Conservation (phyloP, 345 rosid species). For the Conringia planisiliqua region DNA sequence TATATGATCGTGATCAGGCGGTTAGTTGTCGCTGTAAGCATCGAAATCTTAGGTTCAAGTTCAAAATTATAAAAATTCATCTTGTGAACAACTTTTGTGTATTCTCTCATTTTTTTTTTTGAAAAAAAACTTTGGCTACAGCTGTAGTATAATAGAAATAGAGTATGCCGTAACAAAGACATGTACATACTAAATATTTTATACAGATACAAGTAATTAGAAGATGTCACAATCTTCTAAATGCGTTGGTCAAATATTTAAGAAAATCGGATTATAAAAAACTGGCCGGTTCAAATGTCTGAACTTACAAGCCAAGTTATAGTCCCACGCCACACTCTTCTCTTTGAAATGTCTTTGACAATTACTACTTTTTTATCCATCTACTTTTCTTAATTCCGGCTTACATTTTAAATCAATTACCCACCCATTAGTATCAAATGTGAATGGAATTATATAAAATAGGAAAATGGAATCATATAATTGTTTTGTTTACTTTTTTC, state of each 20-base stretch:
- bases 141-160: not conserved
- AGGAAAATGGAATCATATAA: not conserved
- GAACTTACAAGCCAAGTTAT: constrained; percentile 33
- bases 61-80: not conserved
- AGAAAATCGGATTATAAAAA: constrained; percentile 19
- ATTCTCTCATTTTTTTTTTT: not conserved
- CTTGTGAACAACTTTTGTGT: not conserved
- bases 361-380: not conserved
- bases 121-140: not conserved
- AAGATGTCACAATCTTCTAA: constrained; percentile 19
- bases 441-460: constrained; percentile 3
- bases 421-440: not conserved
- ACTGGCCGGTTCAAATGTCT: constrained; percentile 34
- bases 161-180: not conserved
- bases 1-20: constrained; percentile 7
- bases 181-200: not conserved
- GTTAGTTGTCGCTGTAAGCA: constrained; percentile 15
- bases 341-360: constrained; percentile 28
- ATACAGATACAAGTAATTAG: constrained; percentile 11
- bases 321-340: constrained; percentile 31
- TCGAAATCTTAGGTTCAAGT: not conserved
- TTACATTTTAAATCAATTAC: not conserved
- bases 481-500: not conserved
- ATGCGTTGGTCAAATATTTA: constrained; percentile 6
- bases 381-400: not conserved